A percentile compares a stretch with the other conserved stretches of the same genome.
Conservation (phyloP, 169 alveolate genomes). For the Plasmodium vinckei region DNA sequence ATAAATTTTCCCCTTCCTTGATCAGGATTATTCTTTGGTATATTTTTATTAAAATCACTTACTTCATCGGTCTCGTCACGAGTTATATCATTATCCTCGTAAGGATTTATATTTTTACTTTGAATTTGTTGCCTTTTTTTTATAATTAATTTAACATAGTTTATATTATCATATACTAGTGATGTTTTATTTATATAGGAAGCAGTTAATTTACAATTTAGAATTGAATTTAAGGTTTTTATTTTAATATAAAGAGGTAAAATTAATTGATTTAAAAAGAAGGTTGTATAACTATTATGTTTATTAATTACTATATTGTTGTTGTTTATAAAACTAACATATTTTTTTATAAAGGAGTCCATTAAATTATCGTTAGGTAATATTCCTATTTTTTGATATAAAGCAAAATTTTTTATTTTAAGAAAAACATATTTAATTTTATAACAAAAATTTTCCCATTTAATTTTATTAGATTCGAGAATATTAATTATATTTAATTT, state of each 20-base stretch:
- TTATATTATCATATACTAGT: constrained; percentile 38
- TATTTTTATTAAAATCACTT: no score
- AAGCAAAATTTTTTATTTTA: constrained; percentile 32
- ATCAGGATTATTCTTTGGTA: no score
- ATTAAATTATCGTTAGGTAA: constrained; percentile 36
- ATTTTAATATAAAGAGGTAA: constrained; percentile 54
- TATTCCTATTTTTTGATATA: constrained; percentile 63
- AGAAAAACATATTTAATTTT: constrained; percentile 53
- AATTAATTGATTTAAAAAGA: constrained; percentile 54
- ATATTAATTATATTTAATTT: constrained; percentile 40
- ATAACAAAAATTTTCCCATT: constrained; percentile 49
- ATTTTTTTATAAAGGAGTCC: constrained; percentile 26
- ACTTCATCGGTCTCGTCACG: no score
- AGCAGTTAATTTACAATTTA: constrained; percentile 29
- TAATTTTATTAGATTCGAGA: constrained; percentile 40
- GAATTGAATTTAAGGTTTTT: constrained; percentile 41
- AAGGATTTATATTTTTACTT: no score
- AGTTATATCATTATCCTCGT: no score
- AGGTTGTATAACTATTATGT: constrained; percentile 4
- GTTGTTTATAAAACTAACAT: constrained; percentile 12
- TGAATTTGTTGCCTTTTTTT: constrained; percentile 3
- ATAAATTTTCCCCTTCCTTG: no score
- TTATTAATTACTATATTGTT: constrained; percentile 9
- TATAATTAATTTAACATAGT: constrained; percentile 32
- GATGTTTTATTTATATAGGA: constrained; percentile 46